A percentile compares a stretch with the other conserved stretches of the same genome.
Conservation (phyloP, 257 asterid genomes). For the Solanum rostratum region DNA sequence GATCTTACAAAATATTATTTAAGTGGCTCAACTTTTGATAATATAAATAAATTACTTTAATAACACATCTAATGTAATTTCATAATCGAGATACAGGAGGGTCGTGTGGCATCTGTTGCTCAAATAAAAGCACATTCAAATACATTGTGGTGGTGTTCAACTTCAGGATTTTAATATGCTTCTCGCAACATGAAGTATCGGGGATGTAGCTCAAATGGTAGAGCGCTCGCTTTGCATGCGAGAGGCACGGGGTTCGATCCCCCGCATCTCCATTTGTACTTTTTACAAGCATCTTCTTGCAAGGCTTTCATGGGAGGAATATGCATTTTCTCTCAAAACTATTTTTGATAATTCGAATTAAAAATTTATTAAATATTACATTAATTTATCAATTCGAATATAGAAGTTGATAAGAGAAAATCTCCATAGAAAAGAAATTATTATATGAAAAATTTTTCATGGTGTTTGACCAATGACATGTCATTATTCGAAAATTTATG, state of each 20-base stretch:
- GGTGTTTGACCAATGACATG: background rate
- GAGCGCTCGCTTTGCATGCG: slow-evolving; percentile 99
- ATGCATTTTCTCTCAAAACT: too few relatives aligned
- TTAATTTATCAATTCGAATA: background rate
- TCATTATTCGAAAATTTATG: background rate
- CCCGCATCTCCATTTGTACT: slow-evolving; percentile 45
- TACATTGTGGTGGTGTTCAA: too few relatives aligned
- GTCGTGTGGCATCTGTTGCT: background rate
- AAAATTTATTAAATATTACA: too few relatives aligned
- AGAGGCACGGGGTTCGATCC: slow-evolving; percentile 98
- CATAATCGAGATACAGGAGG: too few relatives aligned
- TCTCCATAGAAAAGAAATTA: background rate
- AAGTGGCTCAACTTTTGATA: background rate
- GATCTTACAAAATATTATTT: background rate
- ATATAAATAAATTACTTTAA: too few relatives aligned
- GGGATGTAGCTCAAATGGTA: slow-evolving; percentile 99
- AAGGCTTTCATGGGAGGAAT: too few relatives aligned
- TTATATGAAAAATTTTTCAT: background rate
- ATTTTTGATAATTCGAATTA: too few relatives aligned
- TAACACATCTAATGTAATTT: too few relatives aligned
- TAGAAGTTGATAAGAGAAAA: background rate
- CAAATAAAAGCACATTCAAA: background rate
- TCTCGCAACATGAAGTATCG: too few relatives aligned
- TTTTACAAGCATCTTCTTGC: too few relatives aligned
- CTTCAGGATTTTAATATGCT: too few relatives aligned